phyloP scores from a whole-genome alignment of 2,329 filamentous ascomycete genomes.

The Monosporascus sp. region DNA sequence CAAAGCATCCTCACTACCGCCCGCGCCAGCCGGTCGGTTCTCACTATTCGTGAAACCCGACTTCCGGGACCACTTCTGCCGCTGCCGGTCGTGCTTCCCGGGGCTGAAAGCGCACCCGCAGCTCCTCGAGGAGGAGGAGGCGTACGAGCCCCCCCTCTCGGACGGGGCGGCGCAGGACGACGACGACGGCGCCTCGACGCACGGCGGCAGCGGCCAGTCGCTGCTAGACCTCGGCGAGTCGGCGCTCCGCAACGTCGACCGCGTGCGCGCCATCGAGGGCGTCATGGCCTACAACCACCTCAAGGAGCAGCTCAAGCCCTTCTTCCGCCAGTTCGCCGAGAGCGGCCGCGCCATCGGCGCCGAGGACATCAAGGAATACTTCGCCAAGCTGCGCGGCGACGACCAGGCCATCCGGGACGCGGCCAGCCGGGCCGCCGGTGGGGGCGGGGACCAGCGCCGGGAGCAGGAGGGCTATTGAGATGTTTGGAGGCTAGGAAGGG shows the following conservation, averaged over 20 bases:
- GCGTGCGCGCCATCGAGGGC: conserved; percentile 88
- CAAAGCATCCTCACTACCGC: conserved; percentile 56
- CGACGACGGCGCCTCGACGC: conserved; percentile 50
- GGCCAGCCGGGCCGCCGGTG: conserved; percentile 39
- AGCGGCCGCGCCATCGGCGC: conserved; percentile 83
- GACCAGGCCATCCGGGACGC: conserved; percentile 65
- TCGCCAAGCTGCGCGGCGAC: conserved; percentile 89
- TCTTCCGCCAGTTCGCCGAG: conserved; percentile 90
- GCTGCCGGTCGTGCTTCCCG: conserved; percentile 74
- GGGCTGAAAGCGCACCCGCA: conserved; percentile 66
- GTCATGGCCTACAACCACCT: conserved; percentile 98
- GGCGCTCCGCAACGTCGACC: conserved; percentile 84
- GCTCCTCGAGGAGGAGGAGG: conserved; percentile 89
- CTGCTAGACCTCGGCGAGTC: conserved; percentile 89
- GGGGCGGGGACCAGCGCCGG: neutral
- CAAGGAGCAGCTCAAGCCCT: conserved; percentile 91
- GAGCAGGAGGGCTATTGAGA: neutral
- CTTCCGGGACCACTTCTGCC: conserved; percentile 81
- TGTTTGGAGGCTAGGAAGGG: no score
- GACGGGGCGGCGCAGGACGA: conserved; percentile 49
- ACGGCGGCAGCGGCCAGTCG: conserved; percentile 70
- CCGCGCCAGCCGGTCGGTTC: conserved; percentile 52
- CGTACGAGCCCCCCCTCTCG: conserved; percentile 87
- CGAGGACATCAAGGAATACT: conserved; percentile 94
- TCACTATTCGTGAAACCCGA: conserved; percentile 76